Conservation (phyloP, 192 early-diverging fungal species). For the Dissophora ornata region DNA sequence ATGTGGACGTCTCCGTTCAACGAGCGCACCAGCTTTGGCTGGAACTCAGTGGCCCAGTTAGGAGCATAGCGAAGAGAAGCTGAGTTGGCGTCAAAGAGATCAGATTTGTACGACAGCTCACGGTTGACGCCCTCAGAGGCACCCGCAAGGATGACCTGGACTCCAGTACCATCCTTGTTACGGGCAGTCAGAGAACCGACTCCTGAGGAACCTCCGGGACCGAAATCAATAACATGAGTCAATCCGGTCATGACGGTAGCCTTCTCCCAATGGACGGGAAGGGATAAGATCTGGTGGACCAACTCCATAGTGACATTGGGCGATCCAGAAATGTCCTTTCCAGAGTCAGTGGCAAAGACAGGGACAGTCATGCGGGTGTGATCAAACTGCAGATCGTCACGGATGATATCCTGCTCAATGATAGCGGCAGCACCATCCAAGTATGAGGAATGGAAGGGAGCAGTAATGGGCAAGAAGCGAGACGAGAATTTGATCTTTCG, state of each 20-base stretch:
- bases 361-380: constrained; percentile 76
- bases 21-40: constrained; percentile 83
- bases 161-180: constrained; percentile 90
- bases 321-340: constrained; percentile 77
- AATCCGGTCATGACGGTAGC: constrained; percentile 66
- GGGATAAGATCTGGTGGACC: constrained; percentile 75
- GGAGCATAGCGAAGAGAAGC: constrained; percentile 77
- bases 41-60: constrained; percentile 89
- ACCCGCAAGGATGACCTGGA: constrained; percentile 74
- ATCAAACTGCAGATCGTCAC: constrained; percentile 70
- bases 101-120: constrained; percentile 77
- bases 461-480: constrained; percentile 92
- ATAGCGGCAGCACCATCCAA: constrained; percentile 71
- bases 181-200: constrained; percentile 86
- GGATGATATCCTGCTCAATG: constrained; percentile 76
- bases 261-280: constrained; percentile 81
- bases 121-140: constrained; percentile 69
- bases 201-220: constrained; percentile 86
- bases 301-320: constrained; percentile 72
- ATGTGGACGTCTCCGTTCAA: constrained; percentile 80
- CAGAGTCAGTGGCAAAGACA: constrained; percentile 84
- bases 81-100: constrained; percentile 84
- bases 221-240: constrained; percentile 96
- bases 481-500: constrained; percentile 91
- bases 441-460: constrained; percentile 92